These are phyloP conservation scores for Turnera subulata DNA, from an alignment of 345 rosid species.

Conservation along the genomic window DNA sequence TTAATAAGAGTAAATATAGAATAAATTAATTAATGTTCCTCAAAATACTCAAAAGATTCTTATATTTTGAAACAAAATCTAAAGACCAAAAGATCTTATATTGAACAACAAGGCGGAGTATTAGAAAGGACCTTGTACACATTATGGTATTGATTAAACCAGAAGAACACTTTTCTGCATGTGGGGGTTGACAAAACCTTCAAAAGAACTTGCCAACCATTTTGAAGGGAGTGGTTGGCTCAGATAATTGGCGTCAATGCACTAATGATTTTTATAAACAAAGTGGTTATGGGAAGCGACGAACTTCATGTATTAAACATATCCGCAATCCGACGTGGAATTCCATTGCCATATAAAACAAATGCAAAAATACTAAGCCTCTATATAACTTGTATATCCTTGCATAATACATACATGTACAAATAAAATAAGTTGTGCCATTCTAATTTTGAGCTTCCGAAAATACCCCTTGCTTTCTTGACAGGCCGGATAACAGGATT, in stretches of 20 bases:
- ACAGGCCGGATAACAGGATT: too few relatives aligned
- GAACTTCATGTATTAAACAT: neutral
- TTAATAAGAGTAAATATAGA: too few relatives aligned
- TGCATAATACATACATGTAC: neutral
- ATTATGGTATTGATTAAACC: conserved; percentile 15
- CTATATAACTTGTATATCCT: neutral
- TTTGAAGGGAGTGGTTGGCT: conserved; percentile 51
- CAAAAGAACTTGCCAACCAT: conserved; percentile 29
- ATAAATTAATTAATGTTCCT: too few relatives aligned
- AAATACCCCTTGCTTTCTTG: too few relatives aligned
- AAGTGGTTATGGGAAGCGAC: conserved; percentile 29
- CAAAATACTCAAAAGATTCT: too few relatives aligned
- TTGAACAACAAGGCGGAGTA: too few relatives aligned
- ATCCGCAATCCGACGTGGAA: conserved; percentile 43
- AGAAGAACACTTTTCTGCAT: conserved; percentile 41
- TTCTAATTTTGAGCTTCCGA: too few relatives aligned
- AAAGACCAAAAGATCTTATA: too few relatives aligned
- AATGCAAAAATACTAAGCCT: neutral
- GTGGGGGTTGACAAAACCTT: conserved; percentile 62
- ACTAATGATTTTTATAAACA: conserved; percentile 13
- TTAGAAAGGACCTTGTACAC: too few relatives aligned
- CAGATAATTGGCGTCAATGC: conserved; percentile 16
- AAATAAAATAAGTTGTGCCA: too few relatives aligned
- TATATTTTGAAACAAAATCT: too few relatives aligned
- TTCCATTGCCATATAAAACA: conserved; percentile 36